Evolutionary conservation across 208 protist genomes (phyloP).

Genomic region (Leptomonas pyrrhocoris): DNA sequence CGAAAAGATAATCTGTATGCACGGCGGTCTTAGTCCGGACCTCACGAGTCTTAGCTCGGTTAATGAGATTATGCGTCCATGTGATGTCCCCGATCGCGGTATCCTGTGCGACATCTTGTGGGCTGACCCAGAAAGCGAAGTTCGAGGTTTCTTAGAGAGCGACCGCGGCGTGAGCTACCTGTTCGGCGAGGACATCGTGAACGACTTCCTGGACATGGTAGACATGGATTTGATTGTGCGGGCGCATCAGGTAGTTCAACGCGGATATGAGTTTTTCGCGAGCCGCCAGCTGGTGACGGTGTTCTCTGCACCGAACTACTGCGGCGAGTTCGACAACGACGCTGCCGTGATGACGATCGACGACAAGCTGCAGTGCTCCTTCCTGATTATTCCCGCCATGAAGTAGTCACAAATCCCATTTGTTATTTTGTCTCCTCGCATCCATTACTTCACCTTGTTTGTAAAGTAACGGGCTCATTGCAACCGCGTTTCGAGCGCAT

Average conservation of each 20-base stretch:
- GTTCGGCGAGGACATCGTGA: conserved; percentile 98
- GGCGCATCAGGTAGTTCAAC: conserved; percentile 98
- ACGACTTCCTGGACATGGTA: conserved; percentile 98
- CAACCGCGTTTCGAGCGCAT: too few relatives aligned
- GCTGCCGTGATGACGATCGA: conserved; percentile 97
- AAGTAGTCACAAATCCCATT: neutral
- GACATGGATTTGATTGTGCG: conserved; percentile 99
- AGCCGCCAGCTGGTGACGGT: conserved; percentile 99
- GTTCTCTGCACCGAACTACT: conserved; percentile 99
- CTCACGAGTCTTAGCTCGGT: conserved; percentile 95
- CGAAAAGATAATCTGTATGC: conserved; percentile 99
- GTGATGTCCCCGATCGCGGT: conserved; percentile 98
- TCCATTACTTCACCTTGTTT: conserved; percentile 15
- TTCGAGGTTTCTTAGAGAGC: conserved; percentile 96
- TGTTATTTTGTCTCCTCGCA: neutral
- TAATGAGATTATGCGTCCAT: conserved; percentile 95
- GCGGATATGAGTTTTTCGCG: conserved; percentile 99
- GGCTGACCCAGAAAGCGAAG: conserved; percentile 96
- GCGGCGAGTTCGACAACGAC: conserved; percentile 98
- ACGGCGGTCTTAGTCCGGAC: conserved; percentile 98
- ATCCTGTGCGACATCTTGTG: conserved; percentile 99
- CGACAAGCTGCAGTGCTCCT: conserved; percentile 97
- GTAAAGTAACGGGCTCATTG: neutral
- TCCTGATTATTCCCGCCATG: conserved; percentile 86
- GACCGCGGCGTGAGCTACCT: conserved; percentile 98